phyloP scores from a whole-genome alignment of 1,284 basidiomycete species.

The Cutaneotrichosporon arboriforme region DNA sequence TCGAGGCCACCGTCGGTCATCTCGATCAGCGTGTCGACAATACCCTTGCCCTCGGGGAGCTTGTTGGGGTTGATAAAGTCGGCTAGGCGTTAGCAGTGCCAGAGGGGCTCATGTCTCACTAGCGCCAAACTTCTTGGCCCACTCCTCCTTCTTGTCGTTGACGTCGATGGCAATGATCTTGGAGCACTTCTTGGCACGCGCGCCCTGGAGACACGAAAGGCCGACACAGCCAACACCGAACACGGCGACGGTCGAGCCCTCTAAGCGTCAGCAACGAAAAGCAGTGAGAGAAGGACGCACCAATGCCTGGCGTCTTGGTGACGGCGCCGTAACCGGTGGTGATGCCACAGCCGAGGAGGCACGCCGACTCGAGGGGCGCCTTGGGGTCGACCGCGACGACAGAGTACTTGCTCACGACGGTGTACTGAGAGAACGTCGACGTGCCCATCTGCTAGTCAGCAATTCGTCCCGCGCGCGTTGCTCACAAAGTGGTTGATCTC shows the following conservation, averaged over 20 bases:
- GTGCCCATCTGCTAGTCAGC: constrained; percentile 74
- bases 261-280: constrained; percentile 49
- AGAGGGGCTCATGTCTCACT: constrained; percentile 41
- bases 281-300: constrained; percentile 15
- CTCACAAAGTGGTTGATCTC: constrained; percentile 84
- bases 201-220: constrained; percentile 82
- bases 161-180: constrained; percentile 91
- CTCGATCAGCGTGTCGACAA: constrained; percentile 85
- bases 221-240: constrained; percentile 97
- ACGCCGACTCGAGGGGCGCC: constrained; percentile 89
- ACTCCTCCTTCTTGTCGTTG: constrained; percentile 76
- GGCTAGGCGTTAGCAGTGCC: constrained; percentile 42
- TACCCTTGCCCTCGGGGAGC: constrained; percentile 68
- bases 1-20: constrained; percentile 96
- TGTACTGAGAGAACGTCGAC: constrained; percentile 98
- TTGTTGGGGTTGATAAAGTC: constrained; percentile 86
- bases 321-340: constrained; percentile 71
- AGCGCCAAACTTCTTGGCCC: constrained; percentile 94
- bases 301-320: constrained; percentile 53
- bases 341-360: constrained; percentile 90
- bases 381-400: constrained; percentile 82
- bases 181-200: constrained; percentile 69
- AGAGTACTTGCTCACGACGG: constrained; percentile 94
- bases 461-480: no score
- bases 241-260: constrained; percentile 80